A percentile compares a stretch with the other conserved stretches of the same genome.
phyloP scores from a whole-genome alignment of 2,329 filamentous ascomycete genomes.

The Sclerotinia glacialis region DNA sequence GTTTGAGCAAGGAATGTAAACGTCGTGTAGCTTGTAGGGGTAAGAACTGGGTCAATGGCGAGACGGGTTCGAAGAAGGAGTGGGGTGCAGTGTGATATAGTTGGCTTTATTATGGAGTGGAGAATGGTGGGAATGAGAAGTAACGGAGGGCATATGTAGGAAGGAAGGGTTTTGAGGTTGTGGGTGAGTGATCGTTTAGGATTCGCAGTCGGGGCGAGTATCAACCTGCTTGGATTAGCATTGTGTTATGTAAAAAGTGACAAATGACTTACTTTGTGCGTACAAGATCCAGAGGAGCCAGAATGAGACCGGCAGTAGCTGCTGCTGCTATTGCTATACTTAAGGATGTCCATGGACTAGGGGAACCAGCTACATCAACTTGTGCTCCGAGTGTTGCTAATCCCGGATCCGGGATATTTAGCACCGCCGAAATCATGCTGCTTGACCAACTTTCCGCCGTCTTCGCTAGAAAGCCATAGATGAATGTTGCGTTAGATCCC shows the following conservation, averaged over 20 bases:
- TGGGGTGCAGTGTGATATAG: slow-evolving; percentile 79
- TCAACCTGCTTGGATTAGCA: slow-evolving; percentile 57
- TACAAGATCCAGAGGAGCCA: slow-evolving; percentile 86
- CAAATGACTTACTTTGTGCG: slow-evolving; percentile 59
- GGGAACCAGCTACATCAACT: slow-evolving; percentile 70
- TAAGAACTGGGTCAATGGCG: slow-evolving; percentile 75
- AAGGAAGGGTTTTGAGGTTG: slow-evolving; percentile 74
- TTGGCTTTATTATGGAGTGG: slow-evolving; percentile 77
- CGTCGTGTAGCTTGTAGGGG: slow-evolving; percentile 77
- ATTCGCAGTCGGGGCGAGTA: slow-evolving; percentile 76
- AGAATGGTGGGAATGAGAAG: slow-evolving; percentile 82
- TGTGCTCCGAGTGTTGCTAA: slow-evolving; percentile 47
- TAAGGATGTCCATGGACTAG: slow-evolving; percentile 78
- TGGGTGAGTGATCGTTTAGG: slow-evolving; percentile 72
- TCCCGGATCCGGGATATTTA: slow-evolving; percentile 84
- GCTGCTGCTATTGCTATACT: slow-evolving; percentile 65
- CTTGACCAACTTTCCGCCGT: slow-evolving; percentile 90
- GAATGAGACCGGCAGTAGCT: slow-evolving; percentile 71
- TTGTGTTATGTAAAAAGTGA: background rate
- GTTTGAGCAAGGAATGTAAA: slow-evolving; percentile 78
- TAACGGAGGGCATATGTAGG: slow-evolving; percentile 66
- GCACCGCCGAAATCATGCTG: slow-evolving; percentile 82
- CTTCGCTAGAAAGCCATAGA: slow-evolving; percentile 83
- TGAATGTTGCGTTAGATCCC: slow-evolving; percentile 84
- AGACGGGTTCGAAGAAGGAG: slow-evolving; percentile 83